Evolutionary conservation across 208 protist genomes (phyloP), one percentile per base, ranked within the genome.

Genomic region (Phytomonas sp.): DNA sequence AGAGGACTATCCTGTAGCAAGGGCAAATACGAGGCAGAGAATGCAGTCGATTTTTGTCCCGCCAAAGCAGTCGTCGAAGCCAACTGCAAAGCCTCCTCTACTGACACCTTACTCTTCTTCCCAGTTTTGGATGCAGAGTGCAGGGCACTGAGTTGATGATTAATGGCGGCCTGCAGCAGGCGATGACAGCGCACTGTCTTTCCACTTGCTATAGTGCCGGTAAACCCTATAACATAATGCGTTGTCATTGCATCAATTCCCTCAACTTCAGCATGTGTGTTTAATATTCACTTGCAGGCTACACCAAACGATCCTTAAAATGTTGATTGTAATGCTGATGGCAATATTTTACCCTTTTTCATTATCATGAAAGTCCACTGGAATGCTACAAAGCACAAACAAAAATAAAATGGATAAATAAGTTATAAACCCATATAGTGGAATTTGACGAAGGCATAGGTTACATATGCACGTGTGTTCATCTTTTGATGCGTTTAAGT

Each of bases 191-290:
- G 83, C 17, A 75, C 73, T 23, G 84, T 81, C 77, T 94, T 94
- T 8, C 88, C 88, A 65, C 83, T 90, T 15, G 85, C 88, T n/a
- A 94, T 94, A 43, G 82, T 87, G 56, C 88, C 88, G 0, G 88
- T 88, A 68, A 94, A 84, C 32, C 88, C 88, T 23, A 94, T 79
- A 0, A 68, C 37, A 62, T 26, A 26, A 23, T 20, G 4, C 23
- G 13, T 56, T 6, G 32, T 64, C 61, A 40, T 64, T 1, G 30
- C 26, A 30, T 33, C 61, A 5, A 40, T 26, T 33, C 28, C 61
- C 30, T 64, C 28, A 62, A 4, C 60, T 11, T 26, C 28, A 33
- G 1, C 60, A 62, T 30, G 23, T 33, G 28, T 17, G 60, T 46
- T 1, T 2, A 23, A 56, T 26, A 26, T 11, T 0, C 26, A 2